Percentiles rank a stretch among this genome's conserved stretches.
These are phyloP conservation scores for Medicago ruthenica DNA, from an alignment of 306 rosid species.

Conservation along the genomic window DNA sequence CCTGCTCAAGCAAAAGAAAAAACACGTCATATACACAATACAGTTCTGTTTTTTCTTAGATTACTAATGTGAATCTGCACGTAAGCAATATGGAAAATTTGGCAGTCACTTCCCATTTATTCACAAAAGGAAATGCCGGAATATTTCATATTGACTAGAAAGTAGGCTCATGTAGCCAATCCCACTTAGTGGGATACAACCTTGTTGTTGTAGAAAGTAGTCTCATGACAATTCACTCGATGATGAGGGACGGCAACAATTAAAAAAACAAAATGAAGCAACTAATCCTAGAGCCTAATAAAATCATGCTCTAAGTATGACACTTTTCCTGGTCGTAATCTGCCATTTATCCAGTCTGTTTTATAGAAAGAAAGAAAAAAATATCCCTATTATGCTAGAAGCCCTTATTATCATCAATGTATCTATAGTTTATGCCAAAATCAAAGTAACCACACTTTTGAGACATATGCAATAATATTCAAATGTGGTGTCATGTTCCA, in stretches of 20 bases:
- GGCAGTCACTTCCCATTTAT: constrained; percentile 1
- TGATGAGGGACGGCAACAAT: not conserved
- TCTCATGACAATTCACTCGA: constrained; percentile 15
- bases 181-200: too few relatives aligned
- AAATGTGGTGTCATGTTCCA: constrained; percentile 22
- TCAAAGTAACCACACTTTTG: constrained; percentile 18
- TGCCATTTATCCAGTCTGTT: constrained; percentile 8
- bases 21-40: constrained; percentile 4
- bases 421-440: constrained; percentile 1
- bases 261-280: constrained; percentile 30
- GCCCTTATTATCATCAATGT: constrained; percentile 25
- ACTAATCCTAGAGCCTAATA: constrained; percentile 1
- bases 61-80: constrained; percentile 42
- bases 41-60: not conserved
- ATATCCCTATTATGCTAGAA: constrained; percentile 17
- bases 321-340: constrained; percentile 20
- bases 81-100: constrained; percentile 8
- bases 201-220: not conserved
- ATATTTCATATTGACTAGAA: not conserved
- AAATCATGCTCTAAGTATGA: constrained; percentile 27
- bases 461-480: constrained; percentile 20
- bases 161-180: not conserved
- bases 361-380: not conserved
- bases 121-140: not conserved
- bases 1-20: constrained; percentile 59